Evolutionary conservation across 2,329 filamentous ascomycete genomes (phyloP).

Genomic region (Thielaviopsis punctulata): DNA sequence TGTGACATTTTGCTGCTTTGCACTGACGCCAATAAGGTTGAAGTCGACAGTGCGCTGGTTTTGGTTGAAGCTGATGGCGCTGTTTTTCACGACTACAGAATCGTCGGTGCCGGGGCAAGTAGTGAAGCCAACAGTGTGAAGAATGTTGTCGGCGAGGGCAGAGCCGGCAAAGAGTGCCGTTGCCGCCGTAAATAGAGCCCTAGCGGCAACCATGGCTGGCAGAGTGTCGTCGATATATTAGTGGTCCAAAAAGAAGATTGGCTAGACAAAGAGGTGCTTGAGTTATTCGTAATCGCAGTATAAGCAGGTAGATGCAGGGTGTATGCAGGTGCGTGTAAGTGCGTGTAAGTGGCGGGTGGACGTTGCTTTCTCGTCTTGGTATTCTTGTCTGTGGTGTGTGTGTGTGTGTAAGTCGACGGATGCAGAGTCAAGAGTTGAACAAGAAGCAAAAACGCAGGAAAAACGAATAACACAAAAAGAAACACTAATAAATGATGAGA

Average conservation of each 20-base stretch:
- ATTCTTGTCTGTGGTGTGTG: too few species aligned
- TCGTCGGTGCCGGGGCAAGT: conserved; percentile 38
- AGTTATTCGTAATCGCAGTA: background rate
- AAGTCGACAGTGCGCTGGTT: conserved; percentile 57
- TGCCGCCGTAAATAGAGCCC: conserved; percentile 15
- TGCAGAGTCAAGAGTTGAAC: background rate
- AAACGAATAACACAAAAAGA: background rate
- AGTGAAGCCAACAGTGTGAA: conserved; percentile 66
- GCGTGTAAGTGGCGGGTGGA: background rate
- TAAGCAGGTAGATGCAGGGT: background rate
- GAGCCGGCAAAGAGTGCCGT: conserved; percentile 22
- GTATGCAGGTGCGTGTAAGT: background rate
- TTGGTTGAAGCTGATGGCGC: conserved; percentile 67
- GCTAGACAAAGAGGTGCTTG: background rate
- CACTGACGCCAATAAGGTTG: conserved; percentile 64
- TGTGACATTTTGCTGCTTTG: conserved; percentile 59
- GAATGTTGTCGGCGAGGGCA: conserved; percentile 49
- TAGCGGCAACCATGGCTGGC: conserved; percentile 1
- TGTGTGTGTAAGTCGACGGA: background rate
- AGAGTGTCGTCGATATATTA: background rate
- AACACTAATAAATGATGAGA: background rate
- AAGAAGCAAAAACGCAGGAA: background rate
- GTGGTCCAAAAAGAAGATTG: background rate
- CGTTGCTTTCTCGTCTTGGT: background rate
- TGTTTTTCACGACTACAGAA: conserved; percentile 50